phyloP scores from a whole-genome alignment of 139 green algal genomes.

The Mesostigma viride region DNA sequence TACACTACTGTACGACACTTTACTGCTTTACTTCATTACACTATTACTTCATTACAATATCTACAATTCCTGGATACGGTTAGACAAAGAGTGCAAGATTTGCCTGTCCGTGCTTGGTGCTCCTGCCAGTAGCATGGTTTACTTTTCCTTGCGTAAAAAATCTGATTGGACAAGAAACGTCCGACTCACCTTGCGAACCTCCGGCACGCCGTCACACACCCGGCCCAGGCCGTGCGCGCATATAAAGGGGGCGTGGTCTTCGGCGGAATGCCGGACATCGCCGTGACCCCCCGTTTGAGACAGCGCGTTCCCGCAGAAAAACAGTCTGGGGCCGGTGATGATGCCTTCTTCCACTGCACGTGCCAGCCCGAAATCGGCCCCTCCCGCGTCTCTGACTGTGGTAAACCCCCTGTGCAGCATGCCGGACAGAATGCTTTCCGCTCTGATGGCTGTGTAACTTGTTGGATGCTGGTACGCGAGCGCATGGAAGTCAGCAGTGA shows the following conservation, averaged over 20 bases:
- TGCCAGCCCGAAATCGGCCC: constrained; percentile 52
- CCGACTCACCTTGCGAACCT: constrained; percentile 34
- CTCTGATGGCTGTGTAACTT: constrained; percentile 35
- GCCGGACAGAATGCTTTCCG: constrained; percentile 33
- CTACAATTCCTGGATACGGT: too few relatives aligned
- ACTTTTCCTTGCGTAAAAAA: background rate
- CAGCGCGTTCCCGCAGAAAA: constrained; percentile 56
- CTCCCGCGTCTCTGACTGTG: constrained; percentile 44
- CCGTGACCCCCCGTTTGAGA: constrained; percentile 60
- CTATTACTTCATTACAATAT: too few relatives aligned
- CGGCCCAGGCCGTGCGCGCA: constrained; percentile 36
- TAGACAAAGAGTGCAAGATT: too few relatives aligned
- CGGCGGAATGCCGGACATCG: constrained; percentile 44
- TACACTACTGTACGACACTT: too few relatives aligned
- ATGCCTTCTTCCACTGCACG: constrained; percentile 47
- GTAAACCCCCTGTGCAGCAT: constrained; percentile 63
- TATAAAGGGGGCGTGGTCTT: constrained; percentile 22
- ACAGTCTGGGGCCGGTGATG: constrained; percentile 41
- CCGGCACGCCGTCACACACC: constrained; percentile 50
- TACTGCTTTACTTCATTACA: too few relatives aligned
- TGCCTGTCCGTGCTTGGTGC: too few relatives aligned
- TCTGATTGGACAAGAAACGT: too few relatives aligned
- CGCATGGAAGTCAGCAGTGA: constrained; percentile 42
- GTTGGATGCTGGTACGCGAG: constrained; percentile 35
- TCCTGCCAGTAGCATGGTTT: too few relatives aligned